Evolutionary conservation across 768 basidiomycete species (phyloP).

Genomic region (Trametopsis cervina): DNA sequence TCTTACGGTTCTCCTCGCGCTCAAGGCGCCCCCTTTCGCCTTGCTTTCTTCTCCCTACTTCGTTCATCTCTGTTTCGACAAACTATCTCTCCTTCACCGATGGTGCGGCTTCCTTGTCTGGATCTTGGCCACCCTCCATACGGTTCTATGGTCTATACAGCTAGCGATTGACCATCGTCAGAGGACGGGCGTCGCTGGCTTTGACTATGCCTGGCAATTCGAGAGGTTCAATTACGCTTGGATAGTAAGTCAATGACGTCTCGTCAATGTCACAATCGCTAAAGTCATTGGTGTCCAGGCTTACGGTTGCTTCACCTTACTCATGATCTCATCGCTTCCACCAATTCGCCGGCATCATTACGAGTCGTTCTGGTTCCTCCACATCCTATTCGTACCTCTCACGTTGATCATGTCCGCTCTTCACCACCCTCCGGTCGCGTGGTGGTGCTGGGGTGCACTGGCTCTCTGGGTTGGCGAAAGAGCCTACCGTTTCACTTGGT

Average conservation of each 20-base stretch:
- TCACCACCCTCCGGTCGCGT: conserved; percentile 59
- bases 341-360: conserved; percentile 47
- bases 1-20: conserved; percentile 59
- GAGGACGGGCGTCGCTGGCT: conserved; percentile 35
- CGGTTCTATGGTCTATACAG: conserved; percentile 64
- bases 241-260: conserved; percentile 32
- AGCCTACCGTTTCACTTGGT: conserved; percentile 44
- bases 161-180: conserved; percentile 43
- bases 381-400: conserved; percentile 56
- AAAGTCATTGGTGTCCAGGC: conserved; percentile 33
- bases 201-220: conserved; percentile 50
- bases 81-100: conserved; percentile 62
- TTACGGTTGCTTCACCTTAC: conserved; percentile 44
- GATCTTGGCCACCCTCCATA: conserved; percentile 53
- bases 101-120: conserved; percentile 70
- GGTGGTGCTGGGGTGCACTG: conserved; percentile 64
- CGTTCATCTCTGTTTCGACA: conserved; percentile 67
- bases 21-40: conserved; percentile 69
- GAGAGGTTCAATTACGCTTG: conserved; percentile 56
- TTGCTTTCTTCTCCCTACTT: conserved; percentile 57
- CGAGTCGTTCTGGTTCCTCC: conserved; percentile 60
- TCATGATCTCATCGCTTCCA: conserved; percentile 44
- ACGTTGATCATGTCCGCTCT: conserved; percentile 55
- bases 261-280: not conserved
- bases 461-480: conserved; percentile 61